Conservation (phyloP, 345 rosid genomes). For the Sonneratia alba region DNA sequence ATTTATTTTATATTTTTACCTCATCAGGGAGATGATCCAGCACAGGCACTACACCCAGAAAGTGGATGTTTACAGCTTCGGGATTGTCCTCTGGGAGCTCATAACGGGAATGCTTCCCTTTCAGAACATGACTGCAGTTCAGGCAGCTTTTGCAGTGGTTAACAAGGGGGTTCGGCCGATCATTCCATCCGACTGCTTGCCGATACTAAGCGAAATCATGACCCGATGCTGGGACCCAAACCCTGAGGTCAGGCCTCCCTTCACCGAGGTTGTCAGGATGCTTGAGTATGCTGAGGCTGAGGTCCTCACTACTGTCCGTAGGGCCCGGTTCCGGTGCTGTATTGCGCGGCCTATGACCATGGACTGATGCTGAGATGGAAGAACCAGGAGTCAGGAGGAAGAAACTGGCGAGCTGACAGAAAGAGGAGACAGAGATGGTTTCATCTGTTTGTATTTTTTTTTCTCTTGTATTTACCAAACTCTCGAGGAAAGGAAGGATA, state of each 20-base stretch:
- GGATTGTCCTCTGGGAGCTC: slow-evolving; percentile 42
- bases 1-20: neutral
- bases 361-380: slow-evolving; percentile 14
- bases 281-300: slow-evolving; percentile 27
- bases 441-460: neutral
- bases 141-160: slow-evolving; percentile 39
- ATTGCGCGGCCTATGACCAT: slow-evolving; percentile 30
- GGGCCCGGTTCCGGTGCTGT: slow-evolving; percentile 42
- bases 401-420: neutral
- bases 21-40: slow-evolving; percentile 36
- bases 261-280: slow-evolving; percentile 27
- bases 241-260: too few relatives aligned
- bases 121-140: slow-evolving; percentile 38
- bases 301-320: slow-evolving; percentile 28
- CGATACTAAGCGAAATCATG: slow-evolving; percentile 3
- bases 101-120: slow-evolving; percentile 30
- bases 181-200: slow-evolving; percentile 25
- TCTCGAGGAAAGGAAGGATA: neutral
- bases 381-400: neutral
- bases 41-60: slow-evolving; percentile 35
- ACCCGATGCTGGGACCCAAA: slow-evolving; percentile 31
- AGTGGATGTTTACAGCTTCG: slow-evolving; percentile 42
- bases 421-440: neutral
- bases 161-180: slow-evolving; percentile 29
- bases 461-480: neutral